Evolutionary conservation across 2,329 filamentous ascomycete species (phyloP), one percentile per base, ranked within the genome.

Genomic region (Chrysoporthe austroafricana): DNA sequence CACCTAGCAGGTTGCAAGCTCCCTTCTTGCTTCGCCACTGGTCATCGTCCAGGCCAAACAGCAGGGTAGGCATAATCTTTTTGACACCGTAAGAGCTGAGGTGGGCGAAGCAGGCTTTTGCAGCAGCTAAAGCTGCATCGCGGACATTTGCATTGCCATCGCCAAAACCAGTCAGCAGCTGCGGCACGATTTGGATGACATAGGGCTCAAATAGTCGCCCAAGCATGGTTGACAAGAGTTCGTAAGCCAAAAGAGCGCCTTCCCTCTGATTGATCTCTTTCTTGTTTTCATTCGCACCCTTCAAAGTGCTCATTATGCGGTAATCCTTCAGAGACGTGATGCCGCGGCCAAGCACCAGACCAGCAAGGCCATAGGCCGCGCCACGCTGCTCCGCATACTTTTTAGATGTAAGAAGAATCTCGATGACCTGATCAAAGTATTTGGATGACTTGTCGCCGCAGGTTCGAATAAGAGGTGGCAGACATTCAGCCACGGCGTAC

Each of bases 11-110:
- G 77, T 99, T 96, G 76, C 96, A 99, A 64, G 96, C 96, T 73
- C 96, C 96, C 82, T 97, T 97, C 81, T 99, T 98, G 81, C 94
- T 98, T 75, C 96, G 91, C 96, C 96, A 99, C 78, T 98, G 95
- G 64, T 92, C 89, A 71, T 99, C 96, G 71, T 98, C 94, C 11
- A 99, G 87, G 67, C 96, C 96, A 71, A 96, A 90, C 2, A 99
- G 86, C 8, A 99, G 86, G 14, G 92, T 97, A 3, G 96, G 96
- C 71, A 99, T 83, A 71, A 99, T 94, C 76, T 96, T 87, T 81
- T 97, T 97, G 68, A 99, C 96, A 78, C 96, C 96, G 74, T 92
- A 99, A 0, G 96, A 98, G 79, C 94, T 98, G 66, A 99, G 82
- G 73, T 90, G 94, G 5, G 93, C 90, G 79, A 99, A 99, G 78